Conservation (phyloP, 148 eudicot genomes). For the Arctostaphylos glauca region DNA sequence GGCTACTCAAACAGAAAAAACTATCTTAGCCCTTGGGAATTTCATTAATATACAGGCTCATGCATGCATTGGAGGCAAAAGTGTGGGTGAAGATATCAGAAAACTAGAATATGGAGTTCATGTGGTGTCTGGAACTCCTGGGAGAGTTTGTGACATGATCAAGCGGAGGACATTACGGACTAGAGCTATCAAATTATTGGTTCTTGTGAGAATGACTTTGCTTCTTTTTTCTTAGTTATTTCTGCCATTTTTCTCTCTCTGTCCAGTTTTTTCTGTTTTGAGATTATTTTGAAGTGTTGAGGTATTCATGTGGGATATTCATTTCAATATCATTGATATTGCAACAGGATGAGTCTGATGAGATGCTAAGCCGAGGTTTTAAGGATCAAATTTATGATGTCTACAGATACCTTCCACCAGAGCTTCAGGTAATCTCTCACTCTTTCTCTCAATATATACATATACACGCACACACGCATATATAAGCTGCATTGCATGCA, state of each 20-base stretch:
- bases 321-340: background rate
- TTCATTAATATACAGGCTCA: conserved; percentile 79
- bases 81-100: conserved; percentile 91
- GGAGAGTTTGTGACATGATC: conserved; percentile 96
- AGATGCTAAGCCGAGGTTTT: conserved; percentile 97
- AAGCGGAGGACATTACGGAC: conserved; percentile 87
- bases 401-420: conserved; percentile 94
- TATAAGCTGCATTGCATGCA: background rate
- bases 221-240: background rate
- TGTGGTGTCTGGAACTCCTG: conserved; percentile 96
- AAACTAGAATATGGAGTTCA: conserved; percentile 90
- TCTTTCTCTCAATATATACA: background rate
- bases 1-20: conserved; percentile 86
- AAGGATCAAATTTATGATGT: conserved; percentile 99
- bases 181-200: conserved; percentile 67
- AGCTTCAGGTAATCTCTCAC: conserved; percentile 66
- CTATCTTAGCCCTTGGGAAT: conserved; percentile 72
- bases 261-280: background rate
- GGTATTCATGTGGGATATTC: background rate
- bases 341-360: conserved; percentile 92
- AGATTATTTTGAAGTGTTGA: background rate
- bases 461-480: too few relatives aligned
- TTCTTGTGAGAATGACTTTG: conserved; percentile 60
- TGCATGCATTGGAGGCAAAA: conserved; percentile 95
- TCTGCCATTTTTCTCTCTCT: conserved; percentile 4